Evolutionary conservation across 257 asterid genomes (phyloP).

Genomic region (Cordia subcordata): DNA sequence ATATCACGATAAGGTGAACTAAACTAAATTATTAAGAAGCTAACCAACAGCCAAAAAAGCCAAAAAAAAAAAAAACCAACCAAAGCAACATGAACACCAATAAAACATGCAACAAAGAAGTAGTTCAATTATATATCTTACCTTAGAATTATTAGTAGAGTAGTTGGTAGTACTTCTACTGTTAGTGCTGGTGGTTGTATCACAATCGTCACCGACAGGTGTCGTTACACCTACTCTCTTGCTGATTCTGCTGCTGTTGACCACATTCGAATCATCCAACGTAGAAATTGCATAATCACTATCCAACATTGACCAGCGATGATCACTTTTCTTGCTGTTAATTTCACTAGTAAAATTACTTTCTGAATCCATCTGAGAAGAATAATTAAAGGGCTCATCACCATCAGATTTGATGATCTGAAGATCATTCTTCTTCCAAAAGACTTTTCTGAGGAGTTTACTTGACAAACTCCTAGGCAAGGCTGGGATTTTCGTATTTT

Average conservation of each 20-base stretch:
- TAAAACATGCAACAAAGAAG: not conserved
- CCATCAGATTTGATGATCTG: slow-evolving; percentile 24
- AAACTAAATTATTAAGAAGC: slow-evolving; percentile 1
- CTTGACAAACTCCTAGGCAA: slow-evolving; percentile 45
- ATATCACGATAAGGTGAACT: not conserved
- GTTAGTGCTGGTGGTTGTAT: slow-evolving; percentile 27
- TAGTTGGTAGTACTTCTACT: slow-evolving; percentile 31
- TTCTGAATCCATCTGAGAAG: not conserved
- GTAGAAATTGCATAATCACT: too few species aligned
- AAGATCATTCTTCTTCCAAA: slow-evolving; percentile 48
- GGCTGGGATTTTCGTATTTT: slow-evolving; percentile 17
- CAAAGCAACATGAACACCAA: too few species aligned
- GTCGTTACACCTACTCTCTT: slow-evolving; percentile 13
- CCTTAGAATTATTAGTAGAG: slow-evolving; percentile 43
- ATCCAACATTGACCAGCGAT: slow-evolving; percentile 49
- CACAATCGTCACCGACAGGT: slow-evolving; percentile 43
- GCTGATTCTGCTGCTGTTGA: too few species aligned
- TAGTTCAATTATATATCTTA: slow-evolving; percentile 10
- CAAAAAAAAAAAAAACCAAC: too few species aligned
- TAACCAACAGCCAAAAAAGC: too few species aligned
- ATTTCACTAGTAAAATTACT: slow-evolving; percentile 25
- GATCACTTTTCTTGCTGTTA: slow-evolving; percentile 26
- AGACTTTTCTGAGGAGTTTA: slow-evolving; percentile 40
- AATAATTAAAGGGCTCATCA: not conserved
- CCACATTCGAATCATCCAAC: slow-evolving; percentile 20